These are phyloP conservation scores for Papiliotrema flavescens DNA, from an alignment of 1,284 basidiomycete species.

Conservation along the genomic window DNA sequence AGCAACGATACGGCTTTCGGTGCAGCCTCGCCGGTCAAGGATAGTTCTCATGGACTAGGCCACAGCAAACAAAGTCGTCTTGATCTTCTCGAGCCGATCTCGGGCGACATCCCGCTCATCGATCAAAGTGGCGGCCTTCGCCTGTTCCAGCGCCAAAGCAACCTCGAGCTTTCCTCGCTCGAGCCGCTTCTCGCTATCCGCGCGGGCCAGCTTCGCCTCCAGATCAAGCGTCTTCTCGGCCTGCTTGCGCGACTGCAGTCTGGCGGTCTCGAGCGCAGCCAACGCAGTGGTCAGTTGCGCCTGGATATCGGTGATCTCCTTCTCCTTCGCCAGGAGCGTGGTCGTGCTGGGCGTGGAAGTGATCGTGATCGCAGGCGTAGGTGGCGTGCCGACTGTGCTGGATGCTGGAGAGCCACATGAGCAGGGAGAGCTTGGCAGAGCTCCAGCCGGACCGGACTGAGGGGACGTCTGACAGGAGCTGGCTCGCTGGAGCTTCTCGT, in stretches of 20 bases:
- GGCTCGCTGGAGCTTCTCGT: slow-evolving; percentile 23
- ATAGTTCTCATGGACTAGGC: too few species aligned
- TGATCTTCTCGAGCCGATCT: slow-evolving; percentile 32
- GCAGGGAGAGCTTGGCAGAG: not conserved
- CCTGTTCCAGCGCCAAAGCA: slow-evolving; percentile 25
- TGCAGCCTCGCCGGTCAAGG: too few species aligned
- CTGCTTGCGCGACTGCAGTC: slow-evolving; percentile 10
- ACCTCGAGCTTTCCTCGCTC: slow-evolving; percentile 27
- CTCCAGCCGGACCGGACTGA: not conserved
- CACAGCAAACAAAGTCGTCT: slow-evolving; percentile 29
- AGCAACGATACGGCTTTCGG: too few species aligned
- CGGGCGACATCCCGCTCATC: slow-evolving; percentile 32
- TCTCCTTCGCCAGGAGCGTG: slow-evolving; percentile 8
- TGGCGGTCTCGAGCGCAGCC: slow-evolving; percentile 16
- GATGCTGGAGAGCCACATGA: not conserved
- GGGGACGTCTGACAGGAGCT: too few species aligned
- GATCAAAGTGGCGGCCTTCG: slow-evolving; percentile 16
- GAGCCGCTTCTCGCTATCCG: slow-evolving; percentile 15
- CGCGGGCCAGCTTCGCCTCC: slow-evolving; percentile 16
- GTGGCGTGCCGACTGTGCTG: not conserved
- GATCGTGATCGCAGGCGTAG: slow-evolving; percentile 25
- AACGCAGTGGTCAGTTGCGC: slow-evolving; percentile 22
- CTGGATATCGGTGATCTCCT: slow-evolving; percentile 24
- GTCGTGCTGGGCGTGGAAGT: slow-evolving; percentile 23
- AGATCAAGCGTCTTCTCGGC: slow-evolving; percentile 18